Percentiles rank a stretch among this genome's conserved stretches.
Conservation (phyloP, 2,329 filamentous ascomycete genomes). For the Acrodontium crateriforme region DNA sequence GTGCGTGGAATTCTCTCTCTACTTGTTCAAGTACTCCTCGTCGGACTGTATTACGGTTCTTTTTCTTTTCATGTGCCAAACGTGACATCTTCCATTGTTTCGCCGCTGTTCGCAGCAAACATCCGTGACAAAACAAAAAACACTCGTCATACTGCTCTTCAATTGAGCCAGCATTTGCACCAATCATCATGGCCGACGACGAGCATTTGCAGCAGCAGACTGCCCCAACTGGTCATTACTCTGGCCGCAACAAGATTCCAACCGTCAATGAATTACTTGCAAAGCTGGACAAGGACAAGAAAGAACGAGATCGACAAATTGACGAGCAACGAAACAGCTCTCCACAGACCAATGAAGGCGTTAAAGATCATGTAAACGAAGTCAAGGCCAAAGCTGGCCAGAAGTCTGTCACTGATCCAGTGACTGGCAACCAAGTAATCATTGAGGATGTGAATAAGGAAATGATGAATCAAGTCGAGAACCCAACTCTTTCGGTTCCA, state of each 20-base stretch:
- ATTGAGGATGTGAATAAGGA: slow-evolving; percentile 69
- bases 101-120: too few relatives aligned
- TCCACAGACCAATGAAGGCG: too few relatives aligned
- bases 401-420: slow-evolving; percentile 67
- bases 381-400: slow-evolving; percentile 31
- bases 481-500: slow-evolving; percentile 69
- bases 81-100: too few relatives aligned
- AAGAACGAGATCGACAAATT: slow-evolving; percentile 56
- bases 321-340: slow-evolving; percentile 46
- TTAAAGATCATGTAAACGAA: slow-evolving; percentile 47
- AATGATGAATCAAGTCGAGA: slow-evolving; percentile 54
- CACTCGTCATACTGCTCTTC: too few relatives aligned
- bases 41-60: too few relatives aligned
- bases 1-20: too few relatives aligned
- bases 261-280: slow-evolving; percentile 77
- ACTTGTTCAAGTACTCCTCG: too few relatives aligned
- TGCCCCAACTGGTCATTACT: slow-evolving; percentile 57
- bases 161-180: too few relatives aligned
- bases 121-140: too few relatives aligned
- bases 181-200: slow-evolving; percentile 31
- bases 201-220: slow-evolving; percentile 34
- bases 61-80: too few relatives aligned
- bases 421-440: slow-evolving; percentile 70
- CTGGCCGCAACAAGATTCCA: slow-evolving; percentile 68
- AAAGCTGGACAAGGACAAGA: slow-evolving; percentile 66